Base-by-base conservation (phyloP, 352 stramenopile genomes). In the Globisporangium mamillatum region DNA sequence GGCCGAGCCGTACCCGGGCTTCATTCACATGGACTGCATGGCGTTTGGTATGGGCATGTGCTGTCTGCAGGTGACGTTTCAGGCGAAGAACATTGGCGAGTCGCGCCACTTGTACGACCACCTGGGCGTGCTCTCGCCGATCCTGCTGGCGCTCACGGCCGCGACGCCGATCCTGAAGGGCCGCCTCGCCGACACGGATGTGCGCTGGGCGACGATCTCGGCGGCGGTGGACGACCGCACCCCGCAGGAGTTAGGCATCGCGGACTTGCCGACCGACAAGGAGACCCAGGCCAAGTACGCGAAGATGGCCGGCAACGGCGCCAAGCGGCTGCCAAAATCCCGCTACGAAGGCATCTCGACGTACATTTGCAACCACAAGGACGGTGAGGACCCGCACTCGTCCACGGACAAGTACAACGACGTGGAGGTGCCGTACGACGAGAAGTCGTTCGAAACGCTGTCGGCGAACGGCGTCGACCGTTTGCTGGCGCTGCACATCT, bases 41-140 rank as follows among this genome's bases (percentile, higher is more conserved):
- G 98, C 96, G 16, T 99, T 99, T 81, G 98, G 98, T n/a, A 99
- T 99, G 98, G 98, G 98, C 52, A 99, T 98, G 83, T 99, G 98
- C 84, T 99, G 98, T 73, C 82, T 99, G 38, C 98, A 99, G 78
- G 97, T 99, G 67, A 99, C 97, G 56, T 99, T 99, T 72, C 87
- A 95, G 80, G 97, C 96, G 53, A 98, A 98, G 75, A 98, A 99
- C 85, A 88, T 99, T 48, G 93, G 97, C 67, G 98, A 99, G 72
- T 99, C 94, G 70, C 90, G 98, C 44, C 98, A 99, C 75, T 86
- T 99, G 77, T 99, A 99, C 85, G 98, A 99, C 81, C 97, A 99
- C 75, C 77, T 99, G 48, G 97, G 95, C 32, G 97, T 99, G 32
- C 91, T 99, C 54, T 98, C 97, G 53, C 98, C 98, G 25, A 98